phyloP scores from a whole-genome alignment of 345 rosid genomes.

The Excoecaria agallocha region DNA sequence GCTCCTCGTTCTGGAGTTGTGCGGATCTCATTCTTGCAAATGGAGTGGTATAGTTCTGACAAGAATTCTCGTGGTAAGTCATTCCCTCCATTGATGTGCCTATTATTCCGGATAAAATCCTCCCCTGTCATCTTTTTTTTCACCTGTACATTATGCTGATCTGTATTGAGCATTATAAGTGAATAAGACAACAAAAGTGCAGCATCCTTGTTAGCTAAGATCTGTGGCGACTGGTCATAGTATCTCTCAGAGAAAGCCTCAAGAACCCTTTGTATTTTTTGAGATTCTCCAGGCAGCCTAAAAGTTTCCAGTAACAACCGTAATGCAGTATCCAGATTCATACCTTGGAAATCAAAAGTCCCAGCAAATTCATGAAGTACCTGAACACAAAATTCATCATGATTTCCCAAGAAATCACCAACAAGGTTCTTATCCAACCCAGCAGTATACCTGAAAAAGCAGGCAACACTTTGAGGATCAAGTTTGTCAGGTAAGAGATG shows the following conservation, averaged over 20 bases:
- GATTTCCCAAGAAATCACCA: conserved; percentile 97
- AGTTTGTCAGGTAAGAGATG: conserved; percentile 98
- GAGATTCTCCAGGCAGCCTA: conserved; percentile 97
- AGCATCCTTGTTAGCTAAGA: conserved; percentile 94
- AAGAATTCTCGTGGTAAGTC: conserved; percentile 89
- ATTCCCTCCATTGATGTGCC: conserved; percentile 88
- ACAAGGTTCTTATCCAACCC: conserved; percentile 98
- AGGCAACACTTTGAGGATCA: conserved; percentile 99
- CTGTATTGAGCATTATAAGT: conserved; percentile 94
- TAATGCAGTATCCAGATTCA: conserved; percentile 94
- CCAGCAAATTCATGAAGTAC: conserved; percentile 99
- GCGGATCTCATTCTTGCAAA: conserved; percentile 96
- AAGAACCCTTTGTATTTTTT: conserved; percentile 94
- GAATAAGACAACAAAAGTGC: conserved; percentile 92
- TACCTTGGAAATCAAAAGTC: conserved; percentile 96
- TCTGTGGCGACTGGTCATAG: conserved; percentile 88
- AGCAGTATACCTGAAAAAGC: conserved; percentile 94
- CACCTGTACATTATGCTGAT: conserved; percentile 95
- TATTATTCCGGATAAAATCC: conserved; percentile 90
- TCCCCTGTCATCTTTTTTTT: conserved; percentile 99
- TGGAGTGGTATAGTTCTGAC: conserved; percentile 79
- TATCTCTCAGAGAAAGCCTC: conserved; percentile 99
- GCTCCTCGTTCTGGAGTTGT: conserved; percentile 93
- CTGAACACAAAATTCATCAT: conserved; percentile 96
- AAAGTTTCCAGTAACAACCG: conserved; percentile 91